Evolutionary conservation across 2,329 filamentous ascomycete species (phyloP).

Genomic region (Paecilomyces formosus): DNA sequence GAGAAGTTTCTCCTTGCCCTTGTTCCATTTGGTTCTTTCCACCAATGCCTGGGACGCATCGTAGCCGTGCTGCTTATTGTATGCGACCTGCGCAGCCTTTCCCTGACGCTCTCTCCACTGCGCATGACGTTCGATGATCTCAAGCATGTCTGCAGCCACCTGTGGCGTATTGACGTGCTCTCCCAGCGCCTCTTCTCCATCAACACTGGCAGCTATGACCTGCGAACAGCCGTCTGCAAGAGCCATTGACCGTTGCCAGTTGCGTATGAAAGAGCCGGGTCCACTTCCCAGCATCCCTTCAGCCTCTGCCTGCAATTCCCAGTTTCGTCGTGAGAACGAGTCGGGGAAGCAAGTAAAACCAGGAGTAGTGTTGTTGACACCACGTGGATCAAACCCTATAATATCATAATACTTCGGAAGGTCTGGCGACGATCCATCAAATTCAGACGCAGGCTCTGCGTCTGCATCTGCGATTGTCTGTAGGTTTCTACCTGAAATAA

Average conservation of each 20-base stretch:
- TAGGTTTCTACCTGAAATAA: conserved; percentile 23
- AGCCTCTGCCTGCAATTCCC: conserved; percentile 26
- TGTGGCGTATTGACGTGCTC: conserved; percentile 26
- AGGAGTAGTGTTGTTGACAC: conserved; percentile 34
- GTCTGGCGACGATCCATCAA: neutral
- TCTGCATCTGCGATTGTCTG: conserved; percentile 32
- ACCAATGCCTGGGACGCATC: conserved; percentile 15
- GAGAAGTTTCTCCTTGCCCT: conserved; percentile 22
- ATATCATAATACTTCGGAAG: conserved; percentile 30
- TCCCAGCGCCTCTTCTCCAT: conserved; percentile 18
- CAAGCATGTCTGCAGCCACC: conserved; percentile 27
- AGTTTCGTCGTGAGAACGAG: conserved; percentile 19
- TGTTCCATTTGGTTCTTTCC: conserved; percentile 20
- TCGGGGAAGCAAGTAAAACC: conserved; percentile 34
- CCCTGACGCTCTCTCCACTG: conserved; percentile 31
- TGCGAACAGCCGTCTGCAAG: conserved; percentile 24
- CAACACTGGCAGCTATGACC: conserved; percentile 10
- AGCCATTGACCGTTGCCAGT: conserved; percentile 26
- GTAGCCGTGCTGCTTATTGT: conserved; percentile 11
- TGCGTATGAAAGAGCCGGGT: conserved; percentile 17
- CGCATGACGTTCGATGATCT: conserved; percentile 32
- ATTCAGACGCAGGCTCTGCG: conserved; percentile 7
- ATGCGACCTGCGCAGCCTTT: conserved; percentile 8
- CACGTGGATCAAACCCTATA: conserved; percentile 39
- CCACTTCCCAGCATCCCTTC: conserved; percentile 28